These are phyloP conservation scores for Fusarium lateritium DNA, from an alignment of 2,329 filamentous ascomycete species.

Conservation along the genomic window DNA sequence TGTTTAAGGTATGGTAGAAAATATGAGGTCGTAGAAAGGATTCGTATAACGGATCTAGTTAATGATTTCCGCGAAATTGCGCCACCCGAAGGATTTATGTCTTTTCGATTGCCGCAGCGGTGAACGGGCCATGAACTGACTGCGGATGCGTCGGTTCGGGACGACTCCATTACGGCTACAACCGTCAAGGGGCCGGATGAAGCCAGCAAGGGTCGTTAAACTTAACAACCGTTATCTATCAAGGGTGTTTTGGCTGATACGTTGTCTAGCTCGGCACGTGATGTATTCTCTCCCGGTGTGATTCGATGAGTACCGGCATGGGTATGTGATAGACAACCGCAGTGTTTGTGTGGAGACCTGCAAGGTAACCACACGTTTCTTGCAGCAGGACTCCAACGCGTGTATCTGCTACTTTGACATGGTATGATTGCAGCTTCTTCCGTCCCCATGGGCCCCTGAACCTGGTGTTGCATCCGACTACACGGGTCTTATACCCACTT, in stretches of 20 bases:
- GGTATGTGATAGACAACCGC: constrained; percentile 5
- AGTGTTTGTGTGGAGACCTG: background rate
- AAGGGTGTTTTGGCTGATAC: background rate
- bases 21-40: background rate
- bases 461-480: background rate
- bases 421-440: background rate
- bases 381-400: background rate
- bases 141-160: constrained; percentile 16
- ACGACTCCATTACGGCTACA: constrained; percentile 33
- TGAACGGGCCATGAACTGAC: constrained; percentile 33
- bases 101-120: constrained; percentile 22
- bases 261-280: constrained; percentile 14
- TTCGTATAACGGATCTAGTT: background rate
- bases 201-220: constrained; percentile 6
- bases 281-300: background rate
- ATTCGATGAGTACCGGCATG: constrained; percentile 16
- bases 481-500: constrained; percentile 20
- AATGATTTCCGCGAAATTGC: background rate
- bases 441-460: background rate
- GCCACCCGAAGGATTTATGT: constrained; percentile 12
- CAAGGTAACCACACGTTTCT: background rate
- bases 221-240: background rate
- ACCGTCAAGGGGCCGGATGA: constrained; percentile 15
- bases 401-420: background rate
- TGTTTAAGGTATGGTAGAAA: background rate